These are phyloP conservation scores for Skeletonema costatum DNA, from an alignment of 108 stramenopile species.

Conservation along the genomic window DNA sequence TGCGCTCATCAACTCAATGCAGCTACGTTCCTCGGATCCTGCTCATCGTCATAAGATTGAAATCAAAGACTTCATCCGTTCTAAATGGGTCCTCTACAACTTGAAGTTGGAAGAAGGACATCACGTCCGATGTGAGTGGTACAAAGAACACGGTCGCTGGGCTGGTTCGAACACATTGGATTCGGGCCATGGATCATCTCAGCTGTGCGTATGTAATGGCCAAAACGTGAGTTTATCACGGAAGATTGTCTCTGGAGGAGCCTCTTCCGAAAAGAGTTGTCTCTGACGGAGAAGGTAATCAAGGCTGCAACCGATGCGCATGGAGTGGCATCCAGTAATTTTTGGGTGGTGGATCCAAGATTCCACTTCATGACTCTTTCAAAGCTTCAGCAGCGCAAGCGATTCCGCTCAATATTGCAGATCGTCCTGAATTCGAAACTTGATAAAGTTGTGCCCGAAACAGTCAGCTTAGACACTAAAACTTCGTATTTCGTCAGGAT, in stretches of 20 bases:
- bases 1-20: constrained; percentile 59
- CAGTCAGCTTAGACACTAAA: constrained; percentile 2
- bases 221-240: constrained; percentile 51
- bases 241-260: constrained; percentile 44
- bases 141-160: constrained; percentile 77
- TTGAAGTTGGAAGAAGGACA: constrained; percentile 65
- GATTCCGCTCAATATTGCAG: constrained; percentile 26
- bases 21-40: constrained; percentile 57
- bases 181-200: constrained; percentile 64
- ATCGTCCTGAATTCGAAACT: constrained; percentile 44
- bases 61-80: constrained; percentile 74
- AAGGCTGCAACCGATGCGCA: constrained; percentile 57
- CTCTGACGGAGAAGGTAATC: constrained; percentile 34
- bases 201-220: constrained; percentile 83
- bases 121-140: constrained; percentile 84
- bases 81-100: constrained; percentile 79
- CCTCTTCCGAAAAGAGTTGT: constrained; percentile 20
- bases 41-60: constrained; percentile 50
- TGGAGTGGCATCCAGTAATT: constrained; percentile 77
- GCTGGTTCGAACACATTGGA: constrained; percentile 25
- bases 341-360: constrained; percentile 18
- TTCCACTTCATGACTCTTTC: constrained; percentile 26
- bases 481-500: constrained; percentile 45
- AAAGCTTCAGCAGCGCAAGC: constrained; percentile 18
- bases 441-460: constrained; percentile 15